A percentile compares a stretch with the other conserved stretches of the same genome.
phyloP scores from a whole-genome alignment of 768 basidiomycete species.

The Dacryopinax spathularia region DNA sequence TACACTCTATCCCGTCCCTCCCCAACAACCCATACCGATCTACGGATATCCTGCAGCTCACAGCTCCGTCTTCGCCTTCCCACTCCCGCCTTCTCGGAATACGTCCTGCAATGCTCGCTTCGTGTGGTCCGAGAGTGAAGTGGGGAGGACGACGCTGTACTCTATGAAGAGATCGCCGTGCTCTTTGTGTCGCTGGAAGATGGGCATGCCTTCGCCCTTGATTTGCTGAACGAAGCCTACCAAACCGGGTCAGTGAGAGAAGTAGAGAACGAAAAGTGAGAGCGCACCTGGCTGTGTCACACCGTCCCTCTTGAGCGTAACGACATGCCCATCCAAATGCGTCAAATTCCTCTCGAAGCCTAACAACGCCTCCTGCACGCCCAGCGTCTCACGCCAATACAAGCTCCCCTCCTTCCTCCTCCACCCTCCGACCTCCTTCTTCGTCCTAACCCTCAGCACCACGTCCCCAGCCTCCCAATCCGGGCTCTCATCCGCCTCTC shows the following conservation, averaged over 20 bases:
- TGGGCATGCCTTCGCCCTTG: slow-evolving; percentile 80
- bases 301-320: slow-evolving; percentile 53
- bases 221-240: slow-evolving; percentile 77
- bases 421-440: slow-evolving; percentile 66
- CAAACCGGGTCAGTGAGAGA: background rate
- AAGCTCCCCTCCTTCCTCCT: slow-evolving; percentile 78
- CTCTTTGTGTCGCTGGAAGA: slow-evolving; percentile 36
- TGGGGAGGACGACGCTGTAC: slow-evolving; percentile 82
- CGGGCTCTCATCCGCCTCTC: slow-evolving; percentile 90
- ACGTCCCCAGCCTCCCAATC: slow-evolving; percentile 96
- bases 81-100: background rate
- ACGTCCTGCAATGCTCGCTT: slow-evolving; percentile 1
- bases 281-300: slow-evolving; percentile 81
- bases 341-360: slow-evolving; percentile 89
- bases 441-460: slow-evolving; percentile 67
- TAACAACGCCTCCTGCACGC: slow-evolving; percentile 86
- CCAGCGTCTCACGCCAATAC: slow-evolving; percentile 84
- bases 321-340: slow-evolving; percentile 75
- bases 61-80: slow-evolving; percentile 4
- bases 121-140: slow-evolving; percentile 36
- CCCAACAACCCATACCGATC: background rate
- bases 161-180: slow-evolving; percentile 83
- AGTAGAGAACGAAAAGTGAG: background rate
- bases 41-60: too few relatives aligned
- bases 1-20: background rate